Conservation (phyloP, 2,329 filamentous ascomycete genomes). For the Tolypocladium ophioglossoides region DNA sequence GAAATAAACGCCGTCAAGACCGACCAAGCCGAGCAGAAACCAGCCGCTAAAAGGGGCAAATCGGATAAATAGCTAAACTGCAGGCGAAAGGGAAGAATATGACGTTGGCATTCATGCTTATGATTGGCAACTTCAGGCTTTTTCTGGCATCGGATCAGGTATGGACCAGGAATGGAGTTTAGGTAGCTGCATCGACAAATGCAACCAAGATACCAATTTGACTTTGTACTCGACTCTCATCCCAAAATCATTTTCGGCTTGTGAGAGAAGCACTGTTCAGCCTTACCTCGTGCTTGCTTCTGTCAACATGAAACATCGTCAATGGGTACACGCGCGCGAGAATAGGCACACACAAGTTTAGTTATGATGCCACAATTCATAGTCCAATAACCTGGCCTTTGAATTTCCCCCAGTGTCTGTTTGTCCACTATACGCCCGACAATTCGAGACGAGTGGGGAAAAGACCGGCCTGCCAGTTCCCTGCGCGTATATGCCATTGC, state of each 20-base stretch:
- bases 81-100: background rate
- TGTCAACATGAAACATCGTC: background rate
- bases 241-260: background rate
- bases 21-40: conserved; percentile 4
- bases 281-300: background rate
- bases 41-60: background rate
- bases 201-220: conserved; percentile 1
- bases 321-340: background rate
- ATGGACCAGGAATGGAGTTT: conserved; percentile 1
- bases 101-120: background rate
- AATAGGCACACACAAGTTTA: background rate
- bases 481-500: background rate
- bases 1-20: conserved; percentile 22
- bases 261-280: background rate
- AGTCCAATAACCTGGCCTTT: background rate
- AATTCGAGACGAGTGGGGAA: background rate
- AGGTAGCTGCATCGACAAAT: conserved; percentile 2
- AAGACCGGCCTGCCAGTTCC: background rate
- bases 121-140: background rate
- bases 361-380: background rate
- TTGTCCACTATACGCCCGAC: background rate
- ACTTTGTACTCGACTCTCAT: background rate
- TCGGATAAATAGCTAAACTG: background rate
- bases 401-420: background rate
- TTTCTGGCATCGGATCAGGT: background rate